Conservation (phyloP, 257 asterid species). For the Plantago major region DNA sequence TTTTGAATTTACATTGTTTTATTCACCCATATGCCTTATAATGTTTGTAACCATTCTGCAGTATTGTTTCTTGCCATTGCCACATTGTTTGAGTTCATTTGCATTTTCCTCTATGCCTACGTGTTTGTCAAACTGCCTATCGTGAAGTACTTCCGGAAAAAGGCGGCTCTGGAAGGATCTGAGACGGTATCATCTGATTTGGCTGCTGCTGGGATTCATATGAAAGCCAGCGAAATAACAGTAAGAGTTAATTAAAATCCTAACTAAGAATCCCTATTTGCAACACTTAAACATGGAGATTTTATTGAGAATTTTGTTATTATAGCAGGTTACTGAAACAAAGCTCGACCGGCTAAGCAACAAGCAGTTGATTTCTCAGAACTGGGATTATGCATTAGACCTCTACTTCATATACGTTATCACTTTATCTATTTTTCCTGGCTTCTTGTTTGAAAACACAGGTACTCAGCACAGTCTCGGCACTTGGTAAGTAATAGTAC, state of each 20-base stretch:
- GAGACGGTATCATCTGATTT: conserved; percentile 79
- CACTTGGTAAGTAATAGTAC: conserved; percentile 48
- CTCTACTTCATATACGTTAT: conserved; percentile 53
- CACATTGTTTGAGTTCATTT: conserved; percentile 54
- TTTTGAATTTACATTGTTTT: not conserved
- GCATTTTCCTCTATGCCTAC: conserved; percentile 59
- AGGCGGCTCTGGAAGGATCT: conserved; percentile 82
- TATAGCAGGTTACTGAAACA: conserved; percentile 27
- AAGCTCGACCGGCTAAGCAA: conserved; percentile 44
- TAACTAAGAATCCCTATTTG: not conserved
- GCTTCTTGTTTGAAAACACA: conserved; percentile 79
- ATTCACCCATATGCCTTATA: not conserved
- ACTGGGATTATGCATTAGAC: conserved; percentile 56
- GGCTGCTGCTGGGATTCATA: conserved; percentile 68
- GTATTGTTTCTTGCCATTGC: conserved; percentile 64
- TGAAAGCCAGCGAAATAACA: conserved; percentile 21
- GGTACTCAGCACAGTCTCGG: conserved; percentile 60
- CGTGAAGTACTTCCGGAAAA: conserved; percentile 59
- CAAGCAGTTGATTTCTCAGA: conserved; percentile 40
- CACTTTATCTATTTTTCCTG: conserved; percentile 74
- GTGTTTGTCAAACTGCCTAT: conserved; percentile 62
- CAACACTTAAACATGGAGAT: not conserved
- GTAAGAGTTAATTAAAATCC: not conserved
- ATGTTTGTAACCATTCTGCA: conserved; percentile 25
- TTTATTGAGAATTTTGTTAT: not conserved